Evolutionary conservation across 2,329 filamentous ascomycete genomes (phyloP).

Genomic region (Rhynchosporium graminicola): DNA sequence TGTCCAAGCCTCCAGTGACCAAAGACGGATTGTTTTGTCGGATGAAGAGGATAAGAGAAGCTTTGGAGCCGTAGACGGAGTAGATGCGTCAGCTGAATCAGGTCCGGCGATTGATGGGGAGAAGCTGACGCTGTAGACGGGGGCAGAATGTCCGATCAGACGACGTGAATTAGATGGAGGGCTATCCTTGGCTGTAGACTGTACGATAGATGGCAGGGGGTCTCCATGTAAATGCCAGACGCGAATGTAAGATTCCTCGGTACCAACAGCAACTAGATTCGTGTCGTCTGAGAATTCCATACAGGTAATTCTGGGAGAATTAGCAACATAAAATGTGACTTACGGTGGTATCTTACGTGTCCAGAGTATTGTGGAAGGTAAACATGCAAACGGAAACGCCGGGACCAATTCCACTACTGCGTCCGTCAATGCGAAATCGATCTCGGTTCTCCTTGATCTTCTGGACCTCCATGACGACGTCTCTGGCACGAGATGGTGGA

Average conservation of each 20-base stretch:
- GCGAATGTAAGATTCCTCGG: slow-evolving; percentile 91
- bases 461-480: slow-evolving; percentile 92
- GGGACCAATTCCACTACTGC: slow-evolving; percentile 80
- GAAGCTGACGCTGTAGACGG: slow-evolving; percentile 88
- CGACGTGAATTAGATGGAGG: slow-evolving; percentile 72
- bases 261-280: slow-evolving; percentile 82
- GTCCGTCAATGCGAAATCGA: slow-evolving; percentile 82
- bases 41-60: slow-evolving; percentile 85
- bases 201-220: slow-evolving; percentile 68
- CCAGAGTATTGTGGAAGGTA: slow-evolving; percentile 95
- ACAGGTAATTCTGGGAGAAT: slow-evolving; percentile 69
- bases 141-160: slow-evolving; percentile 83
- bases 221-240: slow-evolving; percentile 91
- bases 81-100: slow-evolving; percentile 28
- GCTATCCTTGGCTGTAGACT: slow-evolving; percentile 60
- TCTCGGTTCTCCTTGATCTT: slow-evolving; percentile 92
- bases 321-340: slow-evolving; percentile 9
- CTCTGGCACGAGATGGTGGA: slow-evolving; percentile 82
- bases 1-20: slow-evolving; percentile 91
- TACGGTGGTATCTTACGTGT: slow-evolving; percentile 63
- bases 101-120: slow-evolving; percentile 49
- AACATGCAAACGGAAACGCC: slow-evolving; percentile 93
- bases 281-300: slow-evolving; percentile 95
- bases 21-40: slow-evolving; percentile 85
- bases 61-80: slow-evolving; percentile 59